phyloP scores from a whole-genome alignment of 805 yeast species.

The Yamadazyma sp. region DNA sequence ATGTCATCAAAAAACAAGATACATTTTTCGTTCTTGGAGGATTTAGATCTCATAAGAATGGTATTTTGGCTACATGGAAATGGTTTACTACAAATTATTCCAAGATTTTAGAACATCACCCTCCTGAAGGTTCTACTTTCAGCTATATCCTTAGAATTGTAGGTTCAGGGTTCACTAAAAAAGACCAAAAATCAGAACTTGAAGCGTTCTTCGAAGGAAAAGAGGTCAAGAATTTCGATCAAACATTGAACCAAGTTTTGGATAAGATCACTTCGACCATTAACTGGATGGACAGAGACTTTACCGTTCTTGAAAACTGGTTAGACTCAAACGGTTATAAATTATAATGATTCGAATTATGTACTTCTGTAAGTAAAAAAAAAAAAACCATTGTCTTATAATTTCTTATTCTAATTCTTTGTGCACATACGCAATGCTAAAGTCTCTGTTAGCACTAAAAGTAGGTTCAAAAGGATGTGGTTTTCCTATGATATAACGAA shows the following conservation, averaged over 20 bases:
- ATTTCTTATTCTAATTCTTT: slow-evolving; percentile 11
- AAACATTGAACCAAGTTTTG: slow-evolving; percentile 61
- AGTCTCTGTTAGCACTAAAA: slow-evolving; percentile 35
- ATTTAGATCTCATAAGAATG: slow-evolving; percentile 57
- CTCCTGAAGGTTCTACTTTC: slow-evolving; percentile 79
- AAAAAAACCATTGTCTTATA: background rate
- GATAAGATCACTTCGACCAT: slow-evolving; percentile 57
- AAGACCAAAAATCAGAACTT: slow-evolving; percentile 50
- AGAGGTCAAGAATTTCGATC: slow-evolving; percentile 62
- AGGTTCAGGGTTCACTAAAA: slow-evolving; percentile 59
- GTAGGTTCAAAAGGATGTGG: slow-evolving; percentile 34
- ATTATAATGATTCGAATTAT: slow-evolving; percentile 1
- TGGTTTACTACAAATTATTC: slow-evolving; percentile 81
- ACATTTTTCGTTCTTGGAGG: slow-evolving; percentile 76
- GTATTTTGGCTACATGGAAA: slow-evolving; percentile 66
- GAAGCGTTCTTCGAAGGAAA: slow-evolving; percentile 49
- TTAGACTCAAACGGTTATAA: slow-evolving; percentile 36
- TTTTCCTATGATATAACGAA: slow-evolving; percentile 14
- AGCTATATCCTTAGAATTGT: slow-evolving; percentile 67
- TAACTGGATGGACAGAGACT: slow-evolving; percentile 58
- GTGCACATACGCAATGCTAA: slow-evolving; percentile 38
- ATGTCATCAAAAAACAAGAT: slow-evolving; percentile 66
- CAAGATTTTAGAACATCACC: slow-evolving; percentile 58
- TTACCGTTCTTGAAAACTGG: slow-evolving; percentile 46
- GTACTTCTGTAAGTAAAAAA: background rate